These are phyloP conservation scores for Claviceps sorghi DNA, from an alignment of 2,329 filamentous ascomycete species.

Conservation along the genomic window DNA sequence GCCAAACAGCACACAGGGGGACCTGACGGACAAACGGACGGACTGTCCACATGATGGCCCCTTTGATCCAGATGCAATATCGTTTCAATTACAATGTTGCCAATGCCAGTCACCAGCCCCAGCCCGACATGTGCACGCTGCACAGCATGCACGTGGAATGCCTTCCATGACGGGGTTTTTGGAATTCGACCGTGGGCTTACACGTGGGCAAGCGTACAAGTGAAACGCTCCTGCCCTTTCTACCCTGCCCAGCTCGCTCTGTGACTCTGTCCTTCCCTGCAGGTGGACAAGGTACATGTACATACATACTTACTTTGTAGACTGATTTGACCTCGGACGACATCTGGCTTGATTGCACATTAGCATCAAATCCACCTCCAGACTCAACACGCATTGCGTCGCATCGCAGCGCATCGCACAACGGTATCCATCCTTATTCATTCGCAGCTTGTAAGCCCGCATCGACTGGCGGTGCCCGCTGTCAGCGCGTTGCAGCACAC, in stretches of 20 bases:
- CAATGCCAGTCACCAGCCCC: not conserved
- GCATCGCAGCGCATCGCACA: not conserved
- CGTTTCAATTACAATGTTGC: not conserved
- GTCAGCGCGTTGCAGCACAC: too few species aligned
- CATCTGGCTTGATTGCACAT: not conserved
- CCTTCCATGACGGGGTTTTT: too few species aligned
- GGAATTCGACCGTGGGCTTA: not conserved
- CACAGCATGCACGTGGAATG: not conserved
- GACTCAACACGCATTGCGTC: not conserved
- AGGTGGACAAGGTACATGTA: not conserved
- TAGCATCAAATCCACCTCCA: not conserved
- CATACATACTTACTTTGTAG: not conserved
- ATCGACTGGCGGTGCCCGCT: not conserved
- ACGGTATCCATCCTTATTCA: not conserved
- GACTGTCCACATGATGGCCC: too few species aligned
- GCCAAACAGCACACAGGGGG: not conserved
- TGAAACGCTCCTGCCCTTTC: conserved; percentile 2
- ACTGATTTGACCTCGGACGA: not conserved
- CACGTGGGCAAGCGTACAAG: not conserved
- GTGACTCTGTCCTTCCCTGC: not conserved
- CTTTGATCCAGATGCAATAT: not conserved
- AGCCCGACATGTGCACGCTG: not conserved
- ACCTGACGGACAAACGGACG: not conserved
- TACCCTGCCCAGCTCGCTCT: not conserved
- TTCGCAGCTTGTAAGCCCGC: not conserved